These are phyloP conservation scores for Colletotrichum theobromicola DNA, from an alignment of 2,329 filamentous ascomycete genomes.

Conservation along the genomic window DNA sequence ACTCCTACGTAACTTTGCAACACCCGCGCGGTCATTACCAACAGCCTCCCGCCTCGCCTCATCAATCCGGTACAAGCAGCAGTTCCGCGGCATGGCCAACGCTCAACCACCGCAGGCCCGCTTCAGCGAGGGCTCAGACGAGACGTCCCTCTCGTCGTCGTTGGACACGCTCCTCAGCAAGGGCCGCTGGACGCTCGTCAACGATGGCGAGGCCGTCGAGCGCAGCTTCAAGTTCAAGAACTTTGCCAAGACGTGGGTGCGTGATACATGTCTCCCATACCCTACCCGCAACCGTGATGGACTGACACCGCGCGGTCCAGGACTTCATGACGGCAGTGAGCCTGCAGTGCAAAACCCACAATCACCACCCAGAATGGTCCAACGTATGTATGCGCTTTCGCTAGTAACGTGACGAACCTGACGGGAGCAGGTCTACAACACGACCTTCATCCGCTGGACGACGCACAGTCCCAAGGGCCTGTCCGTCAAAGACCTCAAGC, in stretches of 20 bases:
- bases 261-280: conserved; percentile 27
- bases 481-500: conserved; percentile 65
- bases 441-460: conserved; percentile 74
- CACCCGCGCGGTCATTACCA: neutral
- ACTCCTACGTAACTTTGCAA: conserved; percentile 1
- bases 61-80: neutral
- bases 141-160: conserved; percentile 35
- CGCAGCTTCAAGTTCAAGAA: conserved; percentile 68
- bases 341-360: conserved; percentile 68
- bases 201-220: conserved; percentile 60
- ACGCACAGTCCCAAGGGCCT: conserved; percentile 72
- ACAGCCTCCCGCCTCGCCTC: neutral
- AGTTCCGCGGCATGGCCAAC: neutral
- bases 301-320: conserved; percentile 38
- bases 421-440: conserved; percentile 68
- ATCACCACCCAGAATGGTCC: conserved; percentile 79
- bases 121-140: conserved; percentile 54
- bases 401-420: neutral
- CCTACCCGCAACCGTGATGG: neutral
- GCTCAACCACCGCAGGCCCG: conserved; percentile 14
- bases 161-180: conserved; percentile 39
- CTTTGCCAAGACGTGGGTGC: conserved; percentile 69
- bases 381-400: conserved; percentile 55
- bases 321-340: conserved; percentile 79
- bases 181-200: conserved; percentile 56